Evolutionary conservation across 2,329 filamentous ascomycete species (phyloP), one percentile per base, ranked within the genome.

Genomic region (Nothophaeocryptopus gaeumannii): DNA sequence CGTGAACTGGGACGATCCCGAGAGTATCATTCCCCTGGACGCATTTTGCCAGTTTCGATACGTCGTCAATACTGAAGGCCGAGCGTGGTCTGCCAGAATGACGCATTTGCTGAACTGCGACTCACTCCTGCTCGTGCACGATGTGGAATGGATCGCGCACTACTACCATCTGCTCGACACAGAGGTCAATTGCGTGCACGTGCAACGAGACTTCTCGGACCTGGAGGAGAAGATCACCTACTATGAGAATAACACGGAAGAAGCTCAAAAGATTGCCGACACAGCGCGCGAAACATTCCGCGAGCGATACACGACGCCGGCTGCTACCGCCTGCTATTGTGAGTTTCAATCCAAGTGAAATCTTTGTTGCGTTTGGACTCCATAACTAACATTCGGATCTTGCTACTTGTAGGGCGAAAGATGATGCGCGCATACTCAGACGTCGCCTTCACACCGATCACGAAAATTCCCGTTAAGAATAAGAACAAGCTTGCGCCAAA

Each of bases 41-140:
- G 54, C 60, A 11, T 62, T 63, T 34, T 66, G 63, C 54, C 46
- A 57, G 8, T 66, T 55, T 32, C 48, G 50, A 7, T 64, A 62
- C 13, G 50, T 61, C 14, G 54, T 63, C 38, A 59, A 66, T 14
- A 66, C 63, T 3, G 63, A 66, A 47, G 62, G 64, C 5, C 52
- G 57, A 2, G 51, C 53, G 7, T 65, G 59, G 52, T 60, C 57
- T 10, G 62, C 63, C 3, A 42, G 63, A 9, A 51, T 66, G 50
- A 64, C 62, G 26, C 63, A 63, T 33, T 53, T 66, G 11, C 51
- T 63, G 16, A 63, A 63, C 20, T 66, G 63, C 42, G 52, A 60
- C 39, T 56, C 51, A 8, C 47, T 65, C 16, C 42, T 60, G 8
- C 46, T 66, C 16, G 53, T 60, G 4, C 63, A 64, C 39, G 55